A percentile compares a stretch with the other conserved stretches of the same genome.
Conservation (phyloP, 2,329 filamentous ascomycete genomes). For the Neonectria neomacrospora region DNA sequence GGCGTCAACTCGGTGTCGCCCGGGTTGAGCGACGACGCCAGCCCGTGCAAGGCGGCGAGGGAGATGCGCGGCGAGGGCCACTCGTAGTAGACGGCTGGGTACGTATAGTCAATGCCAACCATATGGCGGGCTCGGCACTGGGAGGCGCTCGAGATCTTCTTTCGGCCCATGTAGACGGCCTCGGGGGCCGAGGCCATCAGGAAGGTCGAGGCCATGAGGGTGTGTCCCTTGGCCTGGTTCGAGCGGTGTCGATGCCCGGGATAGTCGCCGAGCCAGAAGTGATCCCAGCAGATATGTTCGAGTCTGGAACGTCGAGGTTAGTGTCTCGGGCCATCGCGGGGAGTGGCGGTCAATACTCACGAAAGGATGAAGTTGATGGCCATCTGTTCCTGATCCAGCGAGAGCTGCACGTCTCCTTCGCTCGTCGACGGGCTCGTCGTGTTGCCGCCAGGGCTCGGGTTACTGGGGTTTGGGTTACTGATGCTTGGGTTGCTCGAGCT, state of each 20-base stretch:
- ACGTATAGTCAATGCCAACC: constrained; percentile 28
- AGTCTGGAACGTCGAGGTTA: constrained; percentile 50
- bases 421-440: constrained; percentile 32
- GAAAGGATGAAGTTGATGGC: constrained; percentile 66
- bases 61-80: constrained; percentile 56
- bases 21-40: constrained; percentile 58
- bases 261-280: constrained; percentile 57
- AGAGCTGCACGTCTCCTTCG: constrained; percentile 44
- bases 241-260: constrained; percentile 47
- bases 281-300: constrained; percentile 64
- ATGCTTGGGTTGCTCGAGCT: constrained; percentile 31
- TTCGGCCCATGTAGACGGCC: constrained; percentile 46
- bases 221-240: constrained; percentile 52
- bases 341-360: constrained; percentile 49
- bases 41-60: constrained; percentile 56
- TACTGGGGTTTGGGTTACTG: constrained; percentile 7
- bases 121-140: constrained; percentile 29
- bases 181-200: constrained; percentile 54
- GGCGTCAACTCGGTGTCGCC: constrained; percentile 58
- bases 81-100: constrained; percentile 42
- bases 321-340: not conserved
- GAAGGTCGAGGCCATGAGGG: constrained; percentile 57
- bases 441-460: constrained; percentile 24
- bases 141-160: constrained; percentile 33
- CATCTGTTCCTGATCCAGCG: constrained; percentile 54